Base-by-base conservation (phyloP, 2,329 filamentous ascomycete genomes). In the Sporothrix brunneoviolacea region DNA sequence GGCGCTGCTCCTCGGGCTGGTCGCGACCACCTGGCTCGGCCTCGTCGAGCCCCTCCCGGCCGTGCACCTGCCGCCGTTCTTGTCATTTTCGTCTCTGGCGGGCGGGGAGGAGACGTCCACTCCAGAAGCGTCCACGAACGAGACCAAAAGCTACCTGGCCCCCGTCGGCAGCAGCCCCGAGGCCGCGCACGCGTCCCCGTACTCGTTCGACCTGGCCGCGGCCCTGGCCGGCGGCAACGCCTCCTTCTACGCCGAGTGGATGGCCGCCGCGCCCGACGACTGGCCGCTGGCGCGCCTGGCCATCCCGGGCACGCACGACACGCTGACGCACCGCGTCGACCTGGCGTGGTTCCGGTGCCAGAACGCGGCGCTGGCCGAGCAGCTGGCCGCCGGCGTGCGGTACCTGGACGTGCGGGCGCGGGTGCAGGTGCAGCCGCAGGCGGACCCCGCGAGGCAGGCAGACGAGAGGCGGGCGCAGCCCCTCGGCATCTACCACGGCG, bases 241-340 rank as follows among this genome's bases (percentile, higher is more conserved):
- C 18, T 37, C 59, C 4, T 13, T 37, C 24, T 33, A 67, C 28
- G 59, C 66, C 7, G 48, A 54, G 33, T 76, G 73, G 73, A 75
- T 75, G 73, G 61, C 61, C 18, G 44, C 45, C 7, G 58, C 76
- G 10, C 69, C 70, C 24, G 69, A 75, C 59, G 54, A 61, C 22
- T 61, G 65, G 32, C 64, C 61, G 40, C 60, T 77, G 30, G 65
- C 71, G 28, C 66, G 61, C 45, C 65, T 77, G 37, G 74, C 72
- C 40, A 69, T 77, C 52, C 75, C 74, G 0, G 75, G 75, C 27
- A 76, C 74, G 2, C 74, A 77, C 62, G 74, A 77, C 59, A 76
- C 74, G 21, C 70, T 77, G 69, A 76, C 75, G 16, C 73, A 70
- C 55, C 59, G 62, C 39, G 62, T 73, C 50, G 57, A 60, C 38